These are phyloP conservation scores for Dendrobium catenatum DNA, from an alignment of 106 monocot genomes.

Conservation along the genomic window DNA sequence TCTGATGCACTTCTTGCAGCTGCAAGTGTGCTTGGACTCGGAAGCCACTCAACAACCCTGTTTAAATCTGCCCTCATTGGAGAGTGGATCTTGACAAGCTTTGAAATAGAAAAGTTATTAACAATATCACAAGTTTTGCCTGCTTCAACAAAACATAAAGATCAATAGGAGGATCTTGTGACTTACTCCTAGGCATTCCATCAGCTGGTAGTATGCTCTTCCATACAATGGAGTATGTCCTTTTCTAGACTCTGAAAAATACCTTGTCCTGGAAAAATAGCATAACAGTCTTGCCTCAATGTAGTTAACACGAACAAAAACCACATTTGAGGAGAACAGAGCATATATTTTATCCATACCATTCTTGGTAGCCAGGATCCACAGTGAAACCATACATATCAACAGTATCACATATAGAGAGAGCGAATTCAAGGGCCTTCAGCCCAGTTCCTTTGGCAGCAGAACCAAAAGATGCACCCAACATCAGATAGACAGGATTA, in stretches of 20 bases:
- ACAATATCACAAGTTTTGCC: neutral
- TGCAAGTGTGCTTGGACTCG: constrained; percentile 43
- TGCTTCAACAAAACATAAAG: constrained; percentile 4
- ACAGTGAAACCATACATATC: constrained; percentile 99
- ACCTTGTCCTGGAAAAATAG: constrained; percentile 72
- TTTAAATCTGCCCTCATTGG: constrained; percentile 69
- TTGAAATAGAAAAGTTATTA: neutral
- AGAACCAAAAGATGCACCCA: constrained; percentile 97
- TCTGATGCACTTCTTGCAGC: constrained; percentile 85
- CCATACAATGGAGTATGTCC: constrained; percentile 96
- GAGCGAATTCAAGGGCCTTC: constrained; percentile 96
- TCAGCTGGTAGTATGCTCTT: constrained; percentile 97
- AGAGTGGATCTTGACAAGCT: constrained; percentile 97
- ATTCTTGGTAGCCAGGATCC: constrained; percentile 99
- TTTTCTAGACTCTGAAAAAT: constrained; percentile 94
- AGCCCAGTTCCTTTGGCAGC: constrained; percentile 99
- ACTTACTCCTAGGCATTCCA: constrained; percentile 94
- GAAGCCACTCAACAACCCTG: constrained; percentile 55
- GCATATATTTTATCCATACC: constrained; percentile 33
- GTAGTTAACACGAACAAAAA: neutral
- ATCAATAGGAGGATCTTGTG: neutral
- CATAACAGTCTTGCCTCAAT: neutral
- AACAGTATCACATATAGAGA: constrained; percentile 86
- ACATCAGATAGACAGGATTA: constrained; percentile 91
- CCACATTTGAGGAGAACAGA: neutral